These are phyloP conservation scores for Pinus albicaulis DNA, from an alignment of 75 land plant species.

Conservation along the genomic window DNA sequence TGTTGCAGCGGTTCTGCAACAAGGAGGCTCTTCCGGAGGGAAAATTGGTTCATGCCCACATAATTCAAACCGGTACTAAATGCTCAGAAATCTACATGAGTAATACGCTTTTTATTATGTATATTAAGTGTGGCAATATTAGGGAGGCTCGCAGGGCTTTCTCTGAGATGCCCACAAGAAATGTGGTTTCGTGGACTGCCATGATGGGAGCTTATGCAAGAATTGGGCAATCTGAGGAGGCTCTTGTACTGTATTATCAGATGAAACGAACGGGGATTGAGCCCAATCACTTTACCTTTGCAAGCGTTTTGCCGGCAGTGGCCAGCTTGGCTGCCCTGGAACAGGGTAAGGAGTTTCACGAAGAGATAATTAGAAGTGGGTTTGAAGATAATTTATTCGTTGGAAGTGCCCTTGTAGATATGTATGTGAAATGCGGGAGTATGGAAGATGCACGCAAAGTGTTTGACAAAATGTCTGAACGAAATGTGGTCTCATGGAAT, in stretches of 20 bases:
- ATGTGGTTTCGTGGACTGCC: conserved; percentile 11
- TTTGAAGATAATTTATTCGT: conserved; percentile 26
- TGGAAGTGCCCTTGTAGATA: conserved; percentile 34
- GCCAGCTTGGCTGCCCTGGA: conserved; percentile 5
- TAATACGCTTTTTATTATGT: conserved; percentile 8
- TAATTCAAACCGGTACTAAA: too few species aligned
- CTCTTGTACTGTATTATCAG: conserved; percentile 1
- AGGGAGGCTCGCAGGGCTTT: conserved; percentile 4
- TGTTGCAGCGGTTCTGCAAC: too few species aligned
- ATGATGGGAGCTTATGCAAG: conserved; percentile 7
- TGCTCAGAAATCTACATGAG: not conserved
- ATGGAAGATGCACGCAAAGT: conserved; percentile 23
- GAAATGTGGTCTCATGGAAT: conserved; percentile 46
- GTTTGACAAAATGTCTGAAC: conserved; percentile 29
- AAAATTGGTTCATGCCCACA: too few species aligned
- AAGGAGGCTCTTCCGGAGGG: too few species aligned
- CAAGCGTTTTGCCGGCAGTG: conserved; percentile 2
- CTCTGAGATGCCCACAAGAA: not conserved
- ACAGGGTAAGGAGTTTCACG: conserved; percentile 18
- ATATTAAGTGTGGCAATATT: not conserved
- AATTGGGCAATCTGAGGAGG: not conserved
- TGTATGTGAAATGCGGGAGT: conserved; percentile 42
- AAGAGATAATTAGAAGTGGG: not conserved
- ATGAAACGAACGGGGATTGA: conserved; percentile 1
- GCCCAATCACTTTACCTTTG: conserved; percentile 6